Percentiles rank a stretch among this genome's conserved stretches.
Conservation (phyloP, 805 yeast genomes). For the Wickerhamiella cacticola region DNA sequence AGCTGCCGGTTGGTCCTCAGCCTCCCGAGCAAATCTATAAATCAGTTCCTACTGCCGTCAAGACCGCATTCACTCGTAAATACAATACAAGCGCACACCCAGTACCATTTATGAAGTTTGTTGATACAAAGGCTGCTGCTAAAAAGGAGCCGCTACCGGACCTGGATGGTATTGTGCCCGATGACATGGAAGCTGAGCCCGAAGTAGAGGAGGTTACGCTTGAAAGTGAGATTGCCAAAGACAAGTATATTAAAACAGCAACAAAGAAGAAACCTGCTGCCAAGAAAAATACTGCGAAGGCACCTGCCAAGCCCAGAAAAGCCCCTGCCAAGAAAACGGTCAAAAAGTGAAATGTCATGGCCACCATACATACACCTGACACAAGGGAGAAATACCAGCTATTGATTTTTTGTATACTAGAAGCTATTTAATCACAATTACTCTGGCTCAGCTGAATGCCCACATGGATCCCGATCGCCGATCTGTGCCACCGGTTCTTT, state of each 20-base stretch:
- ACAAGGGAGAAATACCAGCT: too few relatives aligned
- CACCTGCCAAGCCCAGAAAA: conserved; percentile 9
- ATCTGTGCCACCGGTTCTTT: too few relatives aligned
- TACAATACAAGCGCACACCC: conserved; percentile 76
- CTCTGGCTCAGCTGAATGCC: too few relatives aligned
- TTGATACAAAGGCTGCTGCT: conserved; percentile 31
- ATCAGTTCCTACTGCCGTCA: conserved; percentile 61
- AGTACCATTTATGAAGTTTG: conserved; percentile 55
- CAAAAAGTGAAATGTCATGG: background rate
- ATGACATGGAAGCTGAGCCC: conserved; percentile 30
- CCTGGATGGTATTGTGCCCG: conserved; percentile 58
- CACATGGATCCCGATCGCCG: too few relatives aligned
- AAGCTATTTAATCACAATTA: too few relatives aligned
- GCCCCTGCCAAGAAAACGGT: conserved; percentile 2
- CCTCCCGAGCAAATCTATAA: conserved; percentile 39
- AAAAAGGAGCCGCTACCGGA: conserved; percentile 39
- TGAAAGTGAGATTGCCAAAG: conserved; percentile 32
- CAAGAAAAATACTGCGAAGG: conserved; percentile 7
- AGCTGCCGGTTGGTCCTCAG: conserved; percentile 58
- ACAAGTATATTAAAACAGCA: conserved; percentile 22
- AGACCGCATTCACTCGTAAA: conserved; percentile 73
- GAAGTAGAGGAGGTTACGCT: conserved; percentile 28
- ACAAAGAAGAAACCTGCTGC: conserved; percentile 13
- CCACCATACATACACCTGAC: too few relatives aligned
- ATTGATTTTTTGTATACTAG: too few relatives aligned